phyloP scores from a whole-genome alignment of 129 eudicot species.

The Helianthus annuus region DNA sequence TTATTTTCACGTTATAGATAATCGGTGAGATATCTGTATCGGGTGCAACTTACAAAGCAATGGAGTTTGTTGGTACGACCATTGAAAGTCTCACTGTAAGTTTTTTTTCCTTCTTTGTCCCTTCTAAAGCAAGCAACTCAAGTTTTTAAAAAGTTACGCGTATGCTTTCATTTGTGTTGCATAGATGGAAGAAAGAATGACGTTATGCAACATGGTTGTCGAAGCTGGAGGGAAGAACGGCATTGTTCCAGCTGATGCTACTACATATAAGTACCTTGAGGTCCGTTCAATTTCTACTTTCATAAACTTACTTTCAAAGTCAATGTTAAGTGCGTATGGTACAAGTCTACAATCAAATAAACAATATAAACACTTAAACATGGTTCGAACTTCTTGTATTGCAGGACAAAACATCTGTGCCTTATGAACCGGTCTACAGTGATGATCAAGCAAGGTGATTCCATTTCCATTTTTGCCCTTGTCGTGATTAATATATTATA shows the following conservation, averaged over 20 bases:
- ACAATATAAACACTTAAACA: background rate
- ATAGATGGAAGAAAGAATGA: slow-evolving; percentile 99
- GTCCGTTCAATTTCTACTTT: slow-evolving; percentile 35
- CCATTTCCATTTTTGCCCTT: background rate
- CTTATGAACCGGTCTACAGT: slow-evolving; percentile 90
- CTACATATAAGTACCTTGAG: slow-evolving; percentile 85
- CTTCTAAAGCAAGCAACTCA: background rate
- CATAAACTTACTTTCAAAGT: background rate
- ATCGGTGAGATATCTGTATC: slow-evolving; percentile 98
- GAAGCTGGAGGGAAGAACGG: slow-evolving; percentile 99
- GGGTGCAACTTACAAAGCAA: slow-evolving; percentile 96
- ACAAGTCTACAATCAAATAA: background rate
- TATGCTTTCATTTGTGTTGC: background rate
- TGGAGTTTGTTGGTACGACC: slow-evolving; percentile 97
- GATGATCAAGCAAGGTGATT: slow-evolving; percentile 90
- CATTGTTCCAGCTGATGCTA: slow-evolving; percentile 88
- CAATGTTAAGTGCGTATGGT: background rate
- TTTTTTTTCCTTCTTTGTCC: slow-evolving; percentile 8
- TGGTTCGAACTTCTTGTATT: slow-evolving; percentile 1
- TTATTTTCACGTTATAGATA: slow-evolving; percentile 46
- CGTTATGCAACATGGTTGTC: slow-evolving; percentile 97
- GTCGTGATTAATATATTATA: background rate
- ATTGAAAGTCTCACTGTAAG: slow-evolving; percentile 86
- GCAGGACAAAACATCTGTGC: slow-evolving; percentile 81
- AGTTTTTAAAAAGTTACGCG: background rate